Percentiles rank a stretch among this genome's conserved stretches.
Conservation (phyloP, 768 basidiomycete species). For the Calvatia gigantea region DNA sequence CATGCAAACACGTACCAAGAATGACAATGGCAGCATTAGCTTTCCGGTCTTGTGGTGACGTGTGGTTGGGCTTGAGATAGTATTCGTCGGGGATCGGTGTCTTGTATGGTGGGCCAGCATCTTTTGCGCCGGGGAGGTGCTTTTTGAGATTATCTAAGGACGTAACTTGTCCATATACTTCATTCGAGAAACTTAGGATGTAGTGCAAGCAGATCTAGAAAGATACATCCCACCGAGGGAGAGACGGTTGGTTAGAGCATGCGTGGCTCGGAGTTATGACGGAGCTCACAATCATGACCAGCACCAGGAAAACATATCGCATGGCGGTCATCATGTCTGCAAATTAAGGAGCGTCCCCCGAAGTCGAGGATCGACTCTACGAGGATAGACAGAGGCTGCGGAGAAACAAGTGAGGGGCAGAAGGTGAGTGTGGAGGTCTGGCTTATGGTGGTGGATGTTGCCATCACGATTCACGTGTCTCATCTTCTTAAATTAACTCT, state of each 20-base stretch:
- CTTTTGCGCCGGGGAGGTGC: constrained; percentile 23
- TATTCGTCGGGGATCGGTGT: constrained; percentile 59
- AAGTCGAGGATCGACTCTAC: constrained; percentile 7
- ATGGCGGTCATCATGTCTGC: constrained; percentile 52
- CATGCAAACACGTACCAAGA: constrained; percentile 39
- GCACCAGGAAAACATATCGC: constrained; percentile 50
- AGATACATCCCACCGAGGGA: background rate
- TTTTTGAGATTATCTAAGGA: constrained; percentile 44
- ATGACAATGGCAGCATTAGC: constrained; percentile 85
- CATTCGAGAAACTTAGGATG: constrained; percentile 63
- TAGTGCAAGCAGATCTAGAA: constrained; percentile 54
- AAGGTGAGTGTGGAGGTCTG: background rate
- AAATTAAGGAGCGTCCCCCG: constrained; percentile 7
- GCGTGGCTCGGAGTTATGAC: background rate
- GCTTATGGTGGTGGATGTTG: background rate
- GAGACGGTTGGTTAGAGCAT: background rate
- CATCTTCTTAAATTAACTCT: background rate
- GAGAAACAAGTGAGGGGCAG: background rate
- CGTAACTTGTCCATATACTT: constrained; percentile 59
- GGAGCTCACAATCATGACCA: constrained; percentile 41
- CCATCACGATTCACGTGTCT: background rate
- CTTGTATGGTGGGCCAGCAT: constrained; percentile 44
- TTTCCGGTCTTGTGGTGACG: constrained; percentile 45
- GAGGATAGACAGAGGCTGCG: background rate
- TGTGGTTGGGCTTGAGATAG: constrained; percentile 37